These are phyloP conservation scores for Barbatosphaeria neglecta DNA, from an alignment of 495 filamentous ascomycete species.

Conservation along the genomic window DNA sequence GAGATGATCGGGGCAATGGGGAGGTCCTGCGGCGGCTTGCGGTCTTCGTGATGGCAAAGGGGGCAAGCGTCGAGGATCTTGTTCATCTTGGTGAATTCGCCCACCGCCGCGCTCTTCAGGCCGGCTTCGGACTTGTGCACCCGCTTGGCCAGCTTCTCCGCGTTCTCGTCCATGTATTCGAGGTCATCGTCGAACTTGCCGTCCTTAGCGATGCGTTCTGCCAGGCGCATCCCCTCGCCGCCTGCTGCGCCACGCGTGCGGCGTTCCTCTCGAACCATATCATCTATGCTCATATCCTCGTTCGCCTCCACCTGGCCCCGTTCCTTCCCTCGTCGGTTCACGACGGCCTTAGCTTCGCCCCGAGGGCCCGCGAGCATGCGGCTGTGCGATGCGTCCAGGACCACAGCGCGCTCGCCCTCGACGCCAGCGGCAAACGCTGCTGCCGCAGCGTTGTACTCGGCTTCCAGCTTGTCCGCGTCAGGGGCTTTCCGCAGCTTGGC, in stretches of 20 bases:
- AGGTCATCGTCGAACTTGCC: constrained; percentile 84
- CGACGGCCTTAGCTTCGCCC: constrained; percentile 63
- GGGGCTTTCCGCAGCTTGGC: constrained; percentile 70
- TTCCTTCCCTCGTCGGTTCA: constrained; percentile 67
- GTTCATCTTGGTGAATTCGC: constrained; percentile 84
- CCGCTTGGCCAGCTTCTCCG: constrained; percentile 75
- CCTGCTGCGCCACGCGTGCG: constrained; percentile 67
- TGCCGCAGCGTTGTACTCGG: constrained; percentile 67
- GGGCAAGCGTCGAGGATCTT: constrained; percentile 79
- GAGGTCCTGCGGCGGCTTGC: constrained; percentile 42
- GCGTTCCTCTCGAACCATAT: constrained; percentile 90
- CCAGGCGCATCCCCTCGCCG: constrained; percentile 70
- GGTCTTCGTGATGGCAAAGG: constrained; percentile 88
- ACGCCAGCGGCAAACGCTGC: constrained; percentile 36
- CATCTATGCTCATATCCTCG: constrained; percentile 89
- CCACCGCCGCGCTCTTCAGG: constrained; percentile 77
- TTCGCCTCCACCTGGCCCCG: constrained; percentile 75
- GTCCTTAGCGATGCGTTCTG: constrained; percentile 88
- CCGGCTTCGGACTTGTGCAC: constrained; percentile 81
- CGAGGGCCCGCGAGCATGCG: constrained; percentile 70
- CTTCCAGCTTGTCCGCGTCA: constrained; percentile 68
- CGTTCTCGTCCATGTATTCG: constrained; percentile 97
- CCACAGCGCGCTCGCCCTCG: constrained; percentile 54
- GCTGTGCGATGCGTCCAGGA: constrained; percentile 79
- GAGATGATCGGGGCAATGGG: constrained; percentile 87